Conservation (phyloP, 1,139 yeast species). For the Sugiyamaella castrensis region DNA sequence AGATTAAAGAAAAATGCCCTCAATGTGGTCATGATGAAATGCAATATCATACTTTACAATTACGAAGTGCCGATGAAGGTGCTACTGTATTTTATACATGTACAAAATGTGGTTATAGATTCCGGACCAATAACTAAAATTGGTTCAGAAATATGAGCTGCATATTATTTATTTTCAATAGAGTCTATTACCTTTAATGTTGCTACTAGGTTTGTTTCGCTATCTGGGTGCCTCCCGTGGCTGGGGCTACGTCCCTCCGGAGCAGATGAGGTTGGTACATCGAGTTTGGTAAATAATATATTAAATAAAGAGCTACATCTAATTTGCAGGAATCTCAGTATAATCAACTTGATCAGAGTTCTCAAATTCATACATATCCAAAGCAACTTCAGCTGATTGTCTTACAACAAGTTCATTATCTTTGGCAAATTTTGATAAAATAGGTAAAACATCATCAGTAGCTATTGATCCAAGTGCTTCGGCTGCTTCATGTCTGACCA, state of each 20-base stretch:
- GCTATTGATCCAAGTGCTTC: slow-evolving; percentile 98
- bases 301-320: background rate
- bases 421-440: slow-evolving; percentile 69
- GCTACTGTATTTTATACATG: slow-evolving; percentile 77
- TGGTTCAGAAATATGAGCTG: background rate
- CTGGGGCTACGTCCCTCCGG: no score
- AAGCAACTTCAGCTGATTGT: slow-evolving; percentile 93
- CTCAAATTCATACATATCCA: slow-evolving; percentile 97
- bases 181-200: background rate
- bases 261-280: no score
- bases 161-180: background rate
- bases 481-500: slow-evolving; percentile 99
- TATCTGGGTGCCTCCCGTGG: no score
- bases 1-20: slow-evolving; percentile 92
- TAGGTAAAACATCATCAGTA: slow-evolving; percentile 92
- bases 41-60: slow-evolving; percentile 94
- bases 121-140: slow-evolving; percentile 77
- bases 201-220: slow-evolving; percentile 9
- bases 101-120: slow-evolving; percentile 86
- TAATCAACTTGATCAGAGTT: slow-evolving; percentile 82
- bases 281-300: no score
- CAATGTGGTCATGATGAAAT: slow-evolving; percentile 97
- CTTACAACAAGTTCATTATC: slow-evolving; percentile 89
- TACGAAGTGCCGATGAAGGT: slow-evolving; percentile 99
- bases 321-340: slow-evolving; percentile 42